phyloP scores from a whole-genome alignment of 371 early-diverging fungal species.

The Parasitella parasitica region DNA sequence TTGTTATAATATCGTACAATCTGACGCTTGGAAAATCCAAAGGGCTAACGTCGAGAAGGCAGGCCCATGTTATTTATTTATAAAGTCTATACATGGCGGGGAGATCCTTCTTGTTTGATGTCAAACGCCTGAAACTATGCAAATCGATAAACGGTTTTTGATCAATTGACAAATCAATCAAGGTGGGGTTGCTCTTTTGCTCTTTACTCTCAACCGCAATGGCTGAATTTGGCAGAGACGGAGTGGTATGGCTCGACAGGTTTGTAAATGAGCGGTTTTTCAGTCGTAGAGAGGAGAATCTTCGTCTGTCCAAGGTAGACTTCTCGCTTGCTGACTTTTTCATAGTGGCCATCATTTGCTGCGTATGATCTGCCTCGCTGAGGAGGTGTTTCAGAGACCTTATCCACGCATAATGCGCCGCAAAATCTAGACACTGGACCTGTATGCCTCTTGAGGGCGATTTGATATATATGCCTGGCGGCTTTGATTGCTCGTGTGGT shows the following conservation, averaged over 20 bases:
- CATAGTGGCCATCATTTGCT: not conserved
- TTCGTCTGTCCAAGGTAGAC: not conserved
- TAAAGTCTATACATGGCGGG: too few species aligned
- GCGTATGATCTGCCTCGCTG: not conserved
- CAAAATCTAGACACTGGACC: slow-evolving; percentile 57
- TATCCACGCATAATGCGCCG: slow-evolving; percentile 62
- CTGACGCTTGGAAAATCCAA: too few species aligned
- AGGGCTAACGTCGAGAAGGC: too few species aligned
- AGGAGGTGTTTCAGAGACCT: not conserved
- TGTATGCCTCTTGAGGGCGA: slow-evolving; percentile 61
- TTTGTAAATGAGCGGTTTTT: not conserved
- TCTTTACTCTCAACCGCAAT: not conserved
- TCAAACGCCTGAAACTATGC: not conserved
- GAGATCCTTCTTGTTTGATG: too few species aligned
- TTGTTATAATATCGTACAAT: too few species aligned
- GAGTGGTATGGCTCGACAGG: not conserved
- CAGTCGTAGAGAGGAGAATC: not conserved
- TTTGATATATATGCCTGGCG: slow-evolving; percentile 53
- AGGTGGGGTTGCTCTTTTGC: not conserved
- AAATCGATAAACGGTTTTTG: not conserved
- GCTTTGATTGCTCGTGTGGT: slow-evolving; percentile 29
- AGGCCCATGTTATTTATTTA: too few species aligned
- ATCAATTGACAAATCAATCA: not conserved
- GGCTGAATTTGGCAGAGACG: not conserved
- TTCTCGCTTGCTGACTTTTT: not conserved